Evolutionary conservation across 176 grass and related monocot genomes (phyloP), one percentile per base, ranked within the genome.

Genomic region (Rhynchospora pubera): DNA sequence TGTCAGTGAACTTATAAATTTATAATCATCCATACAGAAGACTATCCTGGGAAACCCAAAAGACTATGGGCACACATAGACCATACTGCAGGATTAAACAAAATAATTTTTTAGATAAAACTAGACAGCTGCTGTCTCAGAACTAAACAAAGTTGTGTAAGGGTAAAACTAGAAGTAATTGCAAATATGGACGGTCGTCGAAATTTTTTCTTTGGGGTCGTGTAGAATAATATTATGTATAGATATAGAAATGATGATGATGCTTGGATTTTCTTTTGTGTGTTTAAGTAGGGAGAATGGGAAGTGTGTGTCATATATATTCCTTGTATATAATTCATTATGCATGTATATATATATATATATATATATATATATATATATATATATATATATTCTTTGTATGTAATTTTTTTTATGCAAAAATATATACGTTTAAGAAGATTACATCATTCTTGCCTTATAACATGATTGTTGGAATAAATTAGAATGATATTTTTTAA

Each of bases 221-320:
- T 51, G 10, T 11, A 51, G 6, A 28, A 52, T 19, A 8, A n/a
- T 19, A 70, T 70, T 2, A 55, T 55, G 72, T 30, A 53, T 76
- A 55, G 2, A 39, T 39, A 3, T 39, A 39, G 7, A 69, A 69
- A 15, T 69, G 63, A 14, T 66, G 15, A 13, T 76, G 23, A 76
- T 76, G 23, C 15, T 75, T 53, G 6, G 13, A 23, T 76, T 16
- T 55, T 76, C 48, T 55, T 75, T 75, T 76, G 72, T 76, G 34
- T 68, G 19, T 76, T 30, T 55, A 55, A 76, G 23, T 45, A 70
- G 71, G 69, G 45, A 72, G 68, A 72, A 72, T 44, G 44, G 44
- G 23, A 3, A 13, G 68, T 23, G 44, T 71, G 34, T 72, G 45
- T 14, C 4, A 26, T 74, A 45, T 50, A 51, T 74, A 32, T 28